Conservation (phyloP, 2,329 filamentous ascomycete species). For the Xylogone sp. region DNA sequence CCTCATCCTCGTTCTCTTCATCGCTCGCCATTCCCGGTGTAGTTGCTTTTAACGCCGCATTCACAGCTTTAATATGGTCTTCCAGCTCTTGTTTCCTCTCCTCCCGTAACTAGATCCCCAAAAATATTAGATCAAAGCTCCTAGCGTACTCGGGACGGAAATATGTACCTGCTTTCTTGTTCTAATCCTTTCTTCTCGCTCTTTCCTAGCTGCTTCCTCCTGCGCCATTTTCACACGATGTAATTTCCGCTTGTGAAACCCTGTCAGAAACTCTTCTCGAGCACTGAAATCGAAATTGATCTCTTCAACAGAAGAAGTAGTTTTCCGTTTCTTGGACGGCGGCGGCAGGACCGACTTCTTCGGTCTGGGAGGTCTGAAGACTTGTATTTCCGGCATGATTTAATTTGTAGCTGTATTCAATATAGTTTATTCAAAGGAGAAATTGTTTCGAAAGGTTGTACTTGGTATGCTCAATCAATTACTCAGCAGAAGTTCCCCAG, state of each 20-base stretch:
- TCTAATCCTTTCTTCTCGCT: slow-evolving; percentile 70
- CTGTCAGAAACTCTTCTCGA: slow-evolving; percentile 84
- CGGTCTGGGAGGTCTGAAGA: slow-evolving; percentile 55
- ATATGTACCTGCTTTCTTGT: slow-evolving; percentile 66
- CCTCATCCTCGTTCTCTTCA: slow-evolving; percentile 37
- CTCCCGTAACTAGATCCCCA: slow-evolving; percentile 66
- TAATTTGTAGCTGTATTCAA: neutral
- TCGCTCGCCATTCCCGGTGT: slow-evolving; percentile 44
- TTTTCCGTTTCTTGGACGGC: slow-evolving; percentile 64
- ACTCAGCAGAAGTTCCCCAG: no score
- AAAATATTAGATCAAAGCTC: no score
- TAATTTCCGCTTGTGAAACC: slow-evolving; percentile 94
- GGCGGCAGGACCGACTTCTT: slow-evolving; percentile 56
- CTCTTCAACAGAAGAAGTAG: slow-evolving; percentile 62
- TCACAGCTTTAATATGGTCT: slow-evolving; percentile 74
- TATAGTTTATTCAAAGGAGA: neutral
- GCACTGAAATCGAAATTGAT: slow-evolving; percentile 79
- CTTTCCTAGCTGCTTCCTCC: slow-evolving; percentile 73
- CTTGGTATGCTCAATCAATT: no score
- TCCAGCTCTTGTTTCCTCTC: slow-evolving; percentile 79
- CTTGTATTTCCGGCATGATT: slow-evolving; percentile 21
- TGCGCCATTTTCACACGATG: slow-evolving; percentile 82
- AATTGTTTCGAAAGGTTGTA: no score
- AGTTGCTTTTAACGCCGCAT: slow-evolving; percentile 56
- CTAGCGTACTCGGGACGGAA: no score